phyloP scores from a whole-genome alignment of 78 protist species.

The Tieghemostelium lacteum region DNA sequence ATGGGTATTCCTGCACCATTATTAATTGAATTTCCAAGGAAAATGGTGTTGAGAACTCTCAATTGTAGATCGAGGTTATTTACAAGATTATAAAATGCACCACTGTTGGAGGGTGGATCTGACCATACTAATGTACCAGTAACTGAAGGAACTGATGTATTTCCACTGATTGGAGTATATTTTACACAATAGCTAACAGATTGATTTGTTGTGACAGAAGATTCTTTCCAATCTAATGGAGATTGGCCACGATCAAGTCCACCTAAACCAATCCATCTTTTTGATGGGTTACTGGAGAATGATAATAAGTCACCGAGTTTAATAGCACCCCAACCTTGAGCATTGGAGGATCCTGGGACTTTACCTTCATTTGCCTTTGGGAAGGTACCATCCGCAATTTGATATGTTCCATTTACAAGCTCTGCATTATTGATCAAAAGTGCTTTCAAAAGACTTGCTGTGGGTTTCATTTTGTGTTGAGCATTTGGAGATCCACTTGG shows the following conservation, averaged over 20 bases:
- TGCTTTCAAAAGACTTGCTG: slow-evolving; percentile 82
- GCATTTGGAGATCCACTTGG: slow-evolving; percentile 46
- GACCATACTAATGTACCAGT: slow-evolving; percentile 89
- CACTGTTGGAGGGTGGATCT: slow-evolving; percentile 79
- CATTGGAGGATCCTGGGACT: slow-evolving; percentile 27
- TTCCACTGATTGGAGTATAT: not conserved
- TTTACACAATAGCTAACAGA: slow-evolving; percentile 16
- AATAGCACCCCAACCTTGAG: slow-evolving; percentile 76
- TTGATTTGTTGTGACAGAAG: not conserved
- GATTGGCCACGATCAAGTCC: slow-evolving; percentile 7
- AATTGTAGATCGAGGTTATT: slow-evolving; percentile 84
- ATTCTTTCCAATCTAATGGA: slow-evolving; percentile 24
- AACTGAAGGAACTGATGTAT: not conserved
- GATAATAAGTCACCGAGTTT: slow-evolving; percentile 21
- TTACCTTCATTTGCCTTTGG: not conserved
- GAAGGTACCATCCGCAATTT: not conserved
- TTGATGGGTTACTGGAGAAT: not conserved
- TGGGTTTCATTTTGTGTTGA: slow-evolving; percentile 9
- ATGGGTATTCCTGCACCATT: not conserved
- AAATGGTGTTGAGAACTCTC: not conserved
- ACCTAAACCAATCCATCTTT: slow-evolving; percentile 14
- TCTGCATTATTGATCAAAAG: slow-evolving; percentile 78
- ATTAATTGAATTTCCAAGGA: not conserved
- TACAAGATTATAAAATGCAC: slow-evolving; percentile 68
- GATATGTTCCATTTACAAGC: slow-evolving; percentile 60